Conservation (phyloP, 768 basidiomycete genomes). For the Myochromella boudieri region DNA sequence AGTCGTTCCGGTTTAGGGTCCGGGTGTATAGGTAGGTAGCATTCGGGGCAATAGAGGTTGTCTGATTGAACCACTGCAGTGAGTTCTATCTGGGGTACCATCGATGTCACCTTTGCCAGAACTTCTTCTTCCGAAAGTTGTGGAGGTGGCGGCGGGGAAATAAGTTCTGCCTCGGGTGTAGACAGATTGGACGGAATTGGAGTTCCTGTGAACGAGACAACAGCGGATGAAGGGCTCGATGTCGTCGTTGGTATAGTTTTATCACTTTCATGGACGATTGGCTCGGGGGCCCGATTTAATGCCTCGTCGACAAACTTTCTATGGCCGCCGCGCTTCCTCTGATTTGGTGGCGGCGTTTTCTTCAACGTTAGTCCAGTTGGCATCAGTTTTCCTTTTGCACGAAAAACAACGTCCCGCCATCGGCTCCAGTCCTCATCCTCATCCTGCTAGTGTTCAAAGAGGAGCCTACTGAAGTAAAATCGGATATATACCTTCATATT, state of each 20-base stretch:
- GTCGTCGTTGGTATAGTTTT: conserved; percentile 1
- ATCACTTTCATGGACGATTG: conserved; percentile 1
- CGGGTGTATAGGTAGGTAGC: conserved; percentile 89
- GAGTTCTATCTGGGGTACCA: conserved; percentile 37
- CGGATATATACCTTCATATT: conserved; percentile 69
- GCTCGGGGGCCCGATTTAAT: conserved; percentile 18
- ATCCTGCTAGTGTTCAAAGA: conserved; percentile 45
- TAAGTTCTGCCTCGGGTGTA: conserved; percentile 17
- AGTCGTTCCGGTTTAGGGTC: conserved; percentile 91
- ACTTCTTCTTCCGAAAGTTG: conserved; percentile 54
- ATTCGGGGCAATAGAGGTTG: conserved; percentile 79
- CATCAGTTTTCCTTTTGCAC: conserved; percentile 62
- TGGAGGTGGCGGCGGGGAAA: conserved; percentile 19
- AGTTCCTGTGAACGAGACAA: conserved; percentile 7
- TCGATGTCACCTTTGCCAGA: conserved; percentile 35
- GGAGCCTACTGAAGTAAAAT: not conserved
- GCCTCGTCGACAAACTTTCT: conserved; percentile 33
- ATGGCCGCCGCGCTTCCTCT: conserved; percentile 58
- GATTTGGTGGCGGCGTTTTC: conserved; percentile 61
- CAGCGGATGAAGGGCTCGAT: conserved; percentile 7
- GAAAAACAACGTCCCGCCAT: conserved; percentile 84
- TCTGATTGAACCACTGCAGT: conserved; percentile 38
- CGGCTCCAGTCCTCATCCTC: conserved; percentile 88
- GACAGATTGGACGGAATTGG: conserved; percentile 14
- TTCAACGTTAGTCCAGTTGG: conserved; percentile 43